phyloP scores from a whole-genome alignment of 106 monocot genomes.

The Amphibolis antarctica region DNA sequence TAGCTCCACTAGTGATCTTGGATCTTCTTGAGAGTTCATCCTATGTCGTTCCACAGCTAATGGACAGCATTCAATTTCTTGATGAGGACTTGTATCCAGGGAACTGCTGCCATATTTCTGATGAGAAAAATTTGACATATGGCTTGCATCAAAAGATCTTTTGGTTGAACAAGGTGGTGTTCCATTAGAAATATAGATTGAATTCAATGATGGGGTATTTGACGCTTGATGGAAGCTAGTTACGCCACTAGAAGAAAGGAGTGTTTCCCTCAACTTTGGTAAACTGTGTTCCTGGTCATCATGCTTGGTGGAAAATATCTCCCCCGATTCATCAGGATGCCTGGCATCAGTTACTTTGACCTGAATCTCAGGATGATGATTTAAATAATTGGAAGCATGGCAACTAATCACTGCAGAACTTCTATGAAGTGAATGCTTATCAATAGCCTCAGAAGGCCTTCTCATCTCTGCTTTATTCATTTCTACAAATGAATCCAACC shows the following conservation, averaged over 20 bases:
- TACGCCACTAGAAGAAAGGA: constrained; percentile 7
- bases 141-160: constrained; percentile 1
- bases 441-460: constrained; percentile 1
- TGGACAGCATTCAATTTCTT: constrained; percentile 26
- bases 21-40: constrained; percentile 18
- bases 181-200: constrained; percentile 10
- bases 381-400: not conserved
- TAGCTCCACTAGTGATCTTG: constrained; percentile 3
- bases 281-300: constrained; percentile 5
- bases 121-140: constrained; percentile 17
- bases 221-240: constrained; percentile 8
- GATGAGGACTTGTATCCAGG: constrained; percentile 6
- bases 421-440: constrained; percentile 4
- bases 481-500: constrained; percentile 5
- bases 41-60: constrained; percentile 17
- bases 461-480: constrained; percentile 14
- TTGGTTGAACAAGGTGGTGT: constrained; percentile 13
- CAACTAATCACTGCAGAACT: not conserved
- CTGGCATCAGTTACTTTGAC: constrained; percentile 10
- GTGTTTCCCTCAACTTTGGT: constrained; percentile 12
- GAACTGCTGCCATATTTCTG: constrained; percentile 9
- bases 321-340: constrained; percentile 14
- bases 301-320: constrained; percentile 1
- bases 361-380: not conserved
- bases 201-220: constrained; percentile 13